Base-by-base conservation (phyloP, 2,329 filamentous ascomycete species). In the Bipolaris gigantea region DNA sequence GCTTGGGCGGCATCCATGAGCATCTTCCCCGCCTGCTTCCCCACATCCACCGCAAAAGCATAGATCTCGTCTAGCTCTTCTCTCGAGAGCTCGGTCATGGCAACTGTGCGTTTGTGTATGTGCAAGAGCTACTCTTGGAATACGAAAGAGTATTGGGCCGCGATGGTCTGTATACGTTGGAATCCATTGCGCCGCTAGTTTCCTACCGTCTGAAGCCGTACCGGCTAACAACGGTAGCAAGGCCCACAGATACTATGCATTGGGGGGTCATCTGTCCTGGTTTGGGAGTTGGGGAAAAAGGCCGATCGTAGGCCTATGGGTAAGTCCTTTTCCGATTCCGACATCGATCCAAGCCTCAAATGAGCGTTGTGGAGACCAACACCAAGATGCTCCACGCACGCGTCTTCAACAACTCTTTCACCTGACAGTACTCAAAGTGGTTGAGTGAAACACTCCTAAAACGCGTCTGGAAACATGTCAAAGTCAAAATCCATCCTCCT, bases 1-100 rank as follows among this genome's bases (percentile, higher is more conserved):
- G 79, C 70, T 59, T 82, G 79, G n/a, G 86, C 83, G 11, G 83
- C 85, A 43, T 85, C 80, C 69, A 89, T 82, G 38, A 92, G 79
- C 66, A 89, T 80, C 49, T 82, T 75, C 6, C 89, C 89, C 0
- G 88, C 89, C 75, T 86, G 81, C 65, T 88, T 87, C 57, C 85
- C 87, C 4, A 92, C 76, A 61, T 89, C 81, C 27, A 91, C 73
- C 1, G 89, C 87, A 69, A 92, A 92, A 18, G 76, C 76, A 71
- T 90, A 89, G 63, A 90, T 85, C 43, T 85, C 83, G 56, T 83
- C 77, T 21, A 91, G 75, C 46, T 89, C 81, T 30, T 76, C 61
- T 53, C 56, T 57, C 2, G 65, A 64, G 10, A 73, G 48, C 4
- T 66, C 57, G 7, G 56, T 34, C 70, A 73, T 73, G 25, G 32